phyloP scores from a whole-genome alignment of 2,329 filamentous ascomycete genomes.

The Monosporascus sp. region DNA sequence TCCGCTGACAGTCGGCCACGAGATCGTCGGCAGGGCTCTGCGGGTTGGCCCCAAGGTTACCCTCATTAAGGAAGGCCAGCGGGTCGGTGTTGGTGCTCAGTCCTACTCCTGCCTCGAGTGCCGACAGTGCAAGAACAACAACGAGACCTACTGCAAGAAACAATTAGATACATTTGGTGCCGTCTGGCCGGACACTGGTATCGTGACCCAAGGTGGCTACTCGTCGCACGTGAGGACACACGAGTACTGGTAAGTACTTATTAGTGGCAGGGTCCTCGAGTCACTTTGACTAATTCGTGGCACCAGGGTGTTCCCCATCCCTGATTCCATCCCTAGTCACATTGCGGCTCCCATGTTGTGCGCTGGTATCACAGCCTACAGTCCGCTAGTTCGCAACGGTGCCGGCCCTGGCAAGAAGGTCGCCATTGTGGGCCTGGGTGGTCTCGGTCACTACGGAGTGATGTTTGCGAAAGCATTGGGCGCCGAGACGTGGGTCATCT shows the following conservation, averaged over 20 bases:
- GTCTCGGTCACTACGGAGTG: constrained; percentile 67
- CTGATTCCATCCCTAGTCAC: constrained; percentile 59
- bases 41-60: constrained; percentile 63
- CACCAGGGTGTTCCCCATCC: constrained; percentile 63
- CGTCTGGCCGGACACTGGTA: constrained; percentile 54
- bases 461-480: constrained; percentile 65
- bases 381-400: constrained; percentile 71
- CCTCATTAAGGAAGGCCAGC: constrained; percentile 54
- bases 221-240: constrained; percentile 65
- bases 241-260: constrained; percentile 58
- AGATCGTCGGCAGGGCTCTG: constrained; percentile 66
- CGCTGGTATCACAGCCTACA: constrained; percentile 76
- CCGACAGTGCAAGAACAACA: constrained; percentile 60
- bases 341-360: constrained; percentile 78
- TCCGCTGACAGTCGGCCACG: constrained; percentile 57
- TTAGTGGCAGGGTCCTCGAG: background rate
- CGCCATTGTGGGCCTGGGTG: constrained; percentile 68
- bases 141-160: constrained; percentile 64
- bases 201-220: constrained; percentile 58
- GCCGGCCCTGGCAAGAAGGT: constrained; percentile 75
- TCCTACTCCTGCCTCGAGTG: constrained; percentile 61
- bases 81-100: constrained; percentile 67
- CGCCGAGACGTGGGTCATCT: constrained; percentile 59
- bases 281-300: constrained; percentile 1
- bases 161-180: constrained; percentile 57